These are phyloP conservation scores for Rhizopogon rudus DNA, from an alignment of 768 basidiomycete genomes.

Conservation along the genomic window DNA sequence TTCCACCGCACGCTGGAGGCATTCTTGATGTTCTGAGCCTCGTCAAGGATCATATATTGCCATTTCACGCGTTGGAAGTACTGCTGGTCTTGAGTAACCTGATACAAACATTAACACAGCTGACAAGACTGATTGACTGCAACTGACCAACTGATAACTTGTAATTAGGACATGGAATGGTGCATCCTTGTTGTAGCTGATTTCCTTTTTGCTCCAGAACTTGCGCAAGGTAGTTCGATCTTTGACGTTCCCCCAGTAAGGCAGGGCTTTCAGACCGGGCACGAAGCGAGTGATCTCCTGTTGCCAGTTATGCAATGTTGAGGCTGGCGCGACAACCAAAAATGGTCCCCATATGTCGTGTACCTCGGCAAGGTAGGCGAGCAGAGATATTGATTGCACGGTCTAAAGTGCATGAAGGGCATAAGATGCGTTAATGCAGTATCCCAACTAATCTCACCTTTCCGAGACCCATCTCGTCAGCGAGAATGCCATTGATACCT, in stretches of 20 bases:
- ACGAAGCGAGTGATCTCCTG: slow-evolving; percentile 97
- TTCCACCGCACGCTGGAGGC: slow-evolving; percentile 97
- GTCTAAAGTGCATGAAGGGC: slow-evolving; percentile 45
- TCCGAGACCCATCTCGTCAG: slow-evolving; percentile 97
- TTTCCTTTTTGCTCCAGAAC: slow-evolving; percentile 98
- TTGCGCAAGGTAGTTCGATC: slow-evolving; percentile 92
- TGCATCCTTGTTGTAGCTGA: slow-evolving; percentile 91
- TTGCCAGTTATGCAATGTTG: slow-evolving; percentile 99
- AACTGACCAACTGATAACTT: slow-evolving; percentile 86
- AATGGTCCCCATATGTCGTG: slow-evolving; percentile 99
- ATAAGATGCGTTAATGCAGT: neutral
- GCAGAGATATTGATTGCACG: slow-evolving; percentile 94
- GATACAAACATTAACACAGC: slow-evolving; percentile 6
- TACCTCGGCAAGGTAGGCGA: slow-evolving; percentile 93
- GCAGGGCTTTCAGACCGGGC: slow-evolving; percentile 87
- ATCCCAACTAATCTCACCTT: slow-evolving; percentile 44
- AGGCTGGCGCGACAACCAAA: slow-evolving; percentile 94
- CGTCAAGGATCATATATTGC: slow-evolving; percentile 99
- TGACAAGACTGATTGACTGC: neutral
- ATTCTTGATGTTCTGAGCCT: slow-evolving; percentile 99
- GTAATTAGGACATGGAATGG: slow-evolving; percentile 97
- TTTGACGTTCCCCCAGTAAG: slow-evolving; percentile 98
- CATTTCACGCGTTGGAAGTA: slow-evolving; percentile 97
- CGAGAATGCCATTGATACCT: slow-evolving; percentile 98
- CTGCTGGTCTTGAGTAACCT: slow-evolving; percentile 96